Conservation (phyloP, 805 yeast species). For the Saturnispora hagleri region DNA sequence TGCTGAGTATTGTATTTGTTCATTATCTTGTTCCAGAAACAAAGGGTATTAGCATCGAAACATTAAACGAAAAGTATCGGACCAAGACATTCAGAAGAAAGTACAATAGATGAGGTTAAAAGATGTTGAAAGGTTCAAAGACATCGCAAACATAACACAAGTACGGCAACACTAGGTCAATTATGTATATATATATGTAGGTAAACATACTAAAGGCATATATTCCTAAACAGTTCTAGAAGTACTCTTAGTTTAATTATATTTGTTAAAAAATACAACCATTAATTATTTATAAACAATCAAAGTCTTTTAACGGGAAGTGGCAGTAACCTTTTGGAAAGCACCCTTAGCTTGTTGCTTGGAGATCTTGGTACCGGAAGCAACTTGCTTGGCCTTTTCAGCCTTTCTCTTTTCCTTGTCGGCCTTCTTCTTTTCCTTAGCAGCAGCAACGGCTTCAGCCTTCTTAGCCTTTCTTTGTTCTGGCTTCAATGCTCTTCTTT, state of each 20-base stretch:
- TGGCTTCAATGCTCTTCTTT: constrained; percentile 93
- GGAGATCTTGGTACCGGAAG: constrained; percentile 72
- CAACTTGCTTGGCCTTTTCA: constrained; percentile 76
- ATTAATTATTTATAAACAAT: constrained; percentile 3
- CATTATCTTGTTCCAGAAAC: constrained; percentile 28
- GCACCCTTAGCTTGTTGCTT: constrained; percentile 98
- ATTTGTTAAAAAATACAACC: constrained; percentile 6
- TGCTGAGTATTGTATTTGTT: constrained; percentile 19
- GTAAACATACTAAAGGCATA: neutral
- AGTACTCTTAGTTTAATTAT: neutral
- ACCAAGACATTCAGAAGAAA: neutral
- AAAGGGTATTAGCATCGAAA: constrained; percentile 15
- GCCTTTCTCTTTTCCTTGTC: constrained; percentile 94
- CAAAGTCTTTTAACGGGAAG: constrained; percentile 69
- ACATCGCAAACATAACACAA: neutral
- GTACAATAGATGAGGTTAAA: neutral
- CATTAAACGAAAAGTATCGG: constrained; percentile 20
- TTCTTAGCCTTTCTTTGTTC: constrained; percentile 97
- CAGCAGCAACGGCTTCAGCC: constrained; percentile 76
- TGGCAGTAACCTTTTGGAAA: constrained; percentile 92
- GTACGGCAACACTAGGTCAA: neutral
- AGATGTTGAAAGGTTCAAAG: neutral
- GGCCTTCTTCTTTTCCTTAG: constrained; percentile 84
- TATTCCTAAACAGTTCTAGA: neutral
- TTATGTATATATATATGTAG: too few species aligned